Evolutionary conservation across 2,329 filamentous ascomycete species (phyloP), one percentile per base, ranked within the genome.

Genomic region (Alternaria sp.): DNA sequence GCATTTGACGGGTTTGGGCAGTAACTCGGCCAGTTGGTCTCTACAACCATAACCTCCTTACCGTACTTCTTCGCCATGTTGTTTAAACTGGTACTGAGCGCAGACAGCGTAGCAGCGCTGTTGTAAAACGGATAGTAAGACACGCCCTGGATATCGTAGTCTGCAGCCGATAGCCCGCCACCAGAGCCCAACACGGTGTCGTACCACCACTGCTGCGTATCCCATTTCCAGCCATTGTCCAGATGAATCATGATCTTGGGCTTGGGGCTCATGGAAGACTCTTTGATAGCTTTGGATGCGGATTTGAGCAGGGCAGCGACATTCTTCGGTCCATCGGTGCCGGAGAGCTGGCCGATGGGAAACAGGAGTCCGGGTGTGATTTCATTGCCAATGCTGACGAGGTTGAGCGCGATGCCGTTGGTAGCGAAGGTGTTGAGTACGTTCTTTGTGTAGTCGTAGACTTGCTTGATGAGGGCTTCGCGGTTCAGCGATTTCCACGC

Each of bases 51-150:
- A 6, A 93, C 80, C 43, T 88, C 83, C 79, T 93, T 93, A 9
- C 84, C 84, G 82, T 88, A 93, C 5, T 82, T 85, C 45, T 77
- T 83, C 12, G 86, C 86, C 83, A 93, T 85, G 60, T 88, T 88
- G 5, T 74, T 81, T 61, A 93, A 74, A 15, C 83, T 86, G 0
- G 81, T 81, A 70, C 86, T 82, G 32, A 93, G 83, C 10, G 83
- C 81, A 0, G 86, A 78, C 0, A 92, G 82, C 0, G 87, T 90
- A 1, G 90, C 90, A 1, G 74, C 81, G 1, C 81, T 74, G 73
- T 84, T 86, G 79, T 90, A 92, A 79, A 92, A 93, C 1, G 91
- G 91, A 72, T 93, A 93, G 80, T 89, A 93, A 0, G 87, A 90
- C 0, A 93, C 86, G 7, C 89, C 91, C 81, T 92, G 91, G 67